Evolutionary conservation across 371 early-diverging fungal species (phyloP).

Genomic region (Mortierella sp.): DNA sequence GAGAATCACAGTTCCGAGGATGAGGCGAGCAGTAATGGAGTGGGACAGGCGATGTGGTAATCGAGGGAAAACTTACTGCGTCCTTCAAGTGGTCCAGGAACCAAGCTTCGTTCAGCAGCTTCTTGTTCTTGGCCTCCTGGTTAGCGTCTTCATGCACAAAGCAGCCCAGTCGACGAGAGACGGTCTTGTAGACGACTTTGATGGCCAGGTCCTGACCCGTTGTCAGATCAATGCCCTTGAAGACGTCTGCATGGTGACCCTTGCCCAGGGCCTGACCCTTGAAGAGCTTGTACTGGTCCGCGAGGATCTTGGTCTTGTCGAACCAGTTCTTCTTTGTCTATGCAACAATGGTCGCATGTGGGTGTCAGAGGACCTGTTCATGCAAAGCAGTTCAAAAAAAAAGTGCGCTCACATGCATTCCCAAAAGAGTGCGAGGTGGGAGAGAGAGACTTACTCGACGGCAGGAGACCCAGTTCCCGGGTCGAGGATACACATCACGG

Average conservation of each 20-base stretch:
- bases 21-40: too few species aligned
- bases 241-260: slow-evolving; percentile 53
- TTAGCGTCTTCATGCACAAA: slow-evolving; percentile 43
- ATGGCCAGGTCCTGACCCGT: slow-evolving; percentile 53
- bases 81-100: slow-evolving; percentile 52
- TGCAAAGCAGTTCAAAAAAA: too few species aligned
- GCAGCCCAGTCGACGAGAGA: slow-evolving; percentile 39
- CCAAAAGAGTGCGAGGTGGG: too few species aligned
- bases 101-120: slow-evolving; percentile 48
- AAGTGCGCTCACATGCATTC: too few species aligned
- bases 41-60: too few species aligned
- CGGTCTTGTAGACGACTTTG: slow-evolving; percentile 51
- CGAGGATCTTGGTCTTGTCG: slow-evolving; percentile 45
- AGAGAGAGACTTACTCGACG: slow-evolving; percentile 41
- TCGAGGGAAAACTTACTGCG: slow-evolving; percentile 27
- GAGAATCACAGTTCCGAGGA: too few species aligned
- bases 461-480: slow-evolving; percentile 50
- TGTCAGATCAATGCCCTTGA: slow-evolving; percentile 42
- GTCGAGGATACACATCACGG: slow-evolving; percentile 50
- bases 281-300: slow-evolving; percentile 39
- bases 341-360: too few species aligned
- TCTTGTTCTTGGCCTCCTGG: slow-evolving; percentile 49
- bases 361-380: too few species aligned
- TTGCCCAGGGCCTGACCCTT: slow-evolving; percentile 45
- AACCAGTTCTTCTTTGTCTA: slow-evolving; percentile 53